These are phyloP conservation scores for Astragalus glycyphyllos DNA, from an alignment of 306 rosid genomes.

Conservation along the genomic window DNA sequence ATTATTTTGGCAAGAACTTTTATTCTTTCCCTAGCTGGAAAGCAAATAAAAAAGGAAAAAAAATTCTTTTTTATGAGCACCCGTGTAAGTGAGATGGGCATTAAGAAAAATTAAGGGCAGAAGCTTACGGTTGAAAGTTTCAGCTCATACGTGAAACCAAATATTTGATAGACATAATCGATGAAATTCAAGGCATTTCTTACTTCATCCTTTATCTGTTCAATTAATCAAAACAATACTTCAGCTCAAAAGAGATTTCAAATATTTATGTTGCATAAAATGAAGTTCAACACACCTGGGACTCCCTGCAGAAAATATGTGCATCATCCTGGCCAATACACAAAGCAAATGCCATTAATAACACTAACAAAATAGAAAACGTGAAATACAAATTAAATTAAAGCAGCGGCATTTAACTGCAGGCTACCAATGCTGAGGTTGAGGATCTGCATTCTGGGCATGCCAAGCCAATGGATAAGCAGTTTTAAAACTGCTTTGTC, in stretches of 20 bases:
- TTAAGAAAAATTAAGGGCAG: conserved; percentile 31
- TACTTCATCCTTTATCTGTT: conserved; percentile 90
- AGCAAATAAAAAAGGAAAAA: conserved; percentile 7
- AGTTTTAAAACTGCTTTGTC: too few species aligned
- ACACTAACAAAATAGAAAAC: conserved; percentile 1
- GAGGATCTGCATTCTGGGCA: too few species aligned
- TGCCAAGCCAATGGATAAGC: too few species aligned
- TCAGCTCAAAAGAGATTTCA: conserved; percentile 5
- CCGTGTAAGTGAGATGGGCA: conserved; percentile 21
- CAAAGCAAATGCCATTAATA: conserved; percentile 47
- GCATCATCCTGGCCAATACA: conserved; percentile 83
- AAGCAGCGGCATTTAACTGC: too few species aligned
- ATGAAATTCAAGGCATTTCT: conserved; percentile 74
- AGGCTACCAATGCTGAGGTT: too few species aligned
- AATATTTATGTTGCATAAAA: neutral
- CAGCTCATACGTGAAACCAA: conserved; percentile 91
- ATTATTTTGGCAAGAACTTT: neutral
- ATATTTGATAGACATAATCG: conserved; percentile 63
- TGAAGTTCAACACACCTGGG: conserved; percentile 68
- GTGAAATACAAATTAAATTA: conserved; percentile 30
- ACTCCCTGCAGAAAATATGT: conserved; percentile 93
- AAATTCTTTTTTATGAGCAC: neutral
- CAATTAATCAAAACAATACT: conserved; percentile 40
- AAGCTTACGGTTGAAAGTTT: conserved; percentile 86
- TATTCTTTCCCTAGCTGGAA: neutral